Base-by-base conservation (phyloP, 768 basidiomycete species). In the Amanita rubescens region DNA sequence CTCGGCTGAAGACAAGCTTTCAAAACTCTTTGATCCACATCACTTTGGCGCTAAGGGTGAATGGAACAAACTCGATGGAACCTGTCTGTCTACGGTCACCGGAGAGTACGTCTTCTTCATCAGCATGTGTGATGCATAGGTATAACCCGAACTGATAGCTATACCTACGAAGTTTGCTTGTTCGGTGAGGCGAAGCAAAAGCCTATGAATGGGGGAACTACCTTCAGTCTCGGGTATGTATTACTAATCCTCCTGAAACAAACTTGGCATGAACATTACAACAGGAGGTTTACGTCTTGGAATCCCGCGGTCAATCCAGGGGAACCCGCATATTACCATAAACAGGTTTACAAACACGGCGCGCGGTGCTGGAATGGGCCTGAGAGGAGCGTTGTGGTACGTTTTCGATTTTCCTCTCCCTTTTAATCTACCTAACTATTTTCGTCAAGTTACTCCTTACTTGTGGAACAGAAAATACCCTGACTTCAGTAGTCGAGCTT, bases 351-450 rank as follows among this genome's bases (percentile, higher is more conserved):
- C 71, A 82, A 82, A 34, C 74, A 78, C 49, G 96, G 95, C 37
- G 77, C 92, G 4, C 82, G 85, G 62, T 98, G 95, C 73, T 96
- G 94, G 95, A 96, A 96, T 62, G 95, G 96, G 1, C 96, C 96
- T 3, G 79, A 89, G 58, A 82, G 95, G 27, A 92, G 80, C 56
- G 87, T 92, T 30, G 76, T 81, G 64, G 92, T 90, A 66, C 47
- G 78, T 68, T 15, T 46, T 49, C 14, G 20, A 32, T 27, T 34
- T 6, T 43, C 5, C 15, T 55, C 50, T 27, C 27, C 22, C 17
- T 43, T 41, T 27, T 3, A 20, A 15, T 34, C 20, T n/a, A 11
- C 14, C 11, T 10, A 38, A 45, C 43, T 42, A 27, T n/a, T 15
- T 24, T 33, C 3, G 14, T 54, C 3, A 56, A 94, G 90, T 78